phyloP scores from a whole-genome alignment of 164 flowering plant species.

The Aristolochia californica region DNA sequence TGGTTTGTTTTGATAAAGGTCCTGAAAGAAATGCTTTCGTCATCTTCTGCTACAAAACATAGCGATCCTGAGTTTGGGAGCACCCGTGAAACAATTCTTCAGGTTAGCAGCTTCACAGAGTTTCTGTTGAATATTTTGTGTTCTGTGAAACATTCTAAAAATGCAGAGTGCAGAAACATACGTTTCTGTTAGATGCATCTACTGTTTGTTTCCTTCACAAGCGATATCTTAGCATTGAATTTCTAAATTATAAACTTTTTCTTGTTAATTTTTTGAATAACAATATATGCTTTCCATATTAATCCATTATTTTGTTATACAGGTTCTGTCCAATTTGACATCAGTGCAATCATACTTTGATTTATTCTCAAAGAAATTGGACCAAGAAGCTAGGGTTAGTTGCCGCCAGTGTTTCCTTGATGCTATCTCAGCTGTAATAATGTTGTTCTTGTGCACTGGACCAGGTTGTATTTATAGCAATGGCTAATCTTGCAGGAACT shows the following conservation, averaged over 20 bases:
- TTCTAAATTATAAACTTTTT: neutral
- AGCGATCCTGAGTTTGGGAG: constrained; percentile 46
- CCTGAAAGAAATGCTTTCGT: constrained; percentile 51
- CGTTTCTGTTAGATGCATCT: no score
- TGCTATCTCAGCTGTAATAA: neutral
- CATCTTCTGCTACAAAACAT: constrained; percentile 30
- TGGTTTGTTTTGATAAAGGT: constrained; percentile 26
- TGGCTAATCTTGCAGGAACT: constrained; percentile 37
- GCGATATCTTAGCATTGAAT: neutral
- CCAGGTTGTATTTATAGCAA: no score
- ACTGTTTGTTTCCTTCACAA: neutral
- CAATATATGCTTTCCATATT: neutral
- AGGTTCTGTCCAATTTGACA: constrained; percentile 65
- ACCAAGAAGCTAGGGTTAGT: constrained; percentile 49
- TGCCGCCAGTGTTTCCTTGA: neutral
- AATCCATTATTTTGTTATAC: constrained; percentile 8
- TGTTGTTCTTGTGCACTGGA: neutral
- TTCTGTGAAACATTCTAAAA: neutral
- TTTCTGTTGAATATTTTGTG: neutral
- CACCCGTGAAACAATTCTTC: constrained; percentile 79
- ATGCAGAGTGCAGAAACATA: no score
- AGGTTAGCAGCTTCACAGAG: constrained; percentile 31
- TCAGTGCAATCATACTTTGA: constrained; percentile 59
- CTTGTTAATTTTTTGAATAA: neutral
- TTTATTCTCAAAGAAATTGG: constrained; percentile 46